phyloP scores from a whole-genome alignment of 805 yeast species.

The Spathaspora arborariae region DNA sequence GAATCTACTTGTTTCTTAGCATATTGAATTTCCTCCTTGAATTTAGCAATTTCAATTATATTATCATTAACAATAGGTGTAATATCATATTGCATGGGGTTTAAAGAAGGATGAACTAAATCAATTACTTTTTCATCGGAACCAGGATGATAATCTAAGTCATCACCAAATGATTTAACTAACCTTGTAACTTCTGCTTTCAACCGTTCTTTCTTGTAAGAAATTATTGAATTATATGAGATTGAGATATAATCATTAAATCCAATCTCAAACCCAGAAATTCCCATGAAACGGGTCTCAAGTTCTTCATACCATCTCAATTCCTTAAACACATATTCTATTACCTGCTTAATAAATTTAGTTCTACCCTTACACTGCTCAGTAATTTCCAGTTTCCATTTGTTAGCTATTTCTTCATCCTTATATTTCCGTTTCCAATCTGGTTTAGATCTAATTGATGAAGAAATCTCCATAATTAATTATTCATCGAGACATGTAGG shows the following conservation, averaged over 20 bases:
- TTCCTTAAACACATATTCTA: conserved; percentile 25
- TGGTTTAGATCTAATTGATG: conserved; percentile 14
- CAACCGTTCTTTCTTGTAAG: conserved; percentile 13
- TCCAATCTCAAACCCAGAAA: conserved; percentile 12
- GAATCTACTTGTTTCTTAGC: conserved; percentile 11
- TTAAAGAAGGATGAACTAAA: too few relatives aligned
- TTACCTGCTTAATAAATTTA: conserved; percentile 14
- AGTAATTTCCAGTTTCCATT: conserved; percentile 18
- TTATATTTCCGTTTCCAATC: conserved; percentile 18
- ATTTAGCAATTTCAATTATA: conserved; percentile 10
- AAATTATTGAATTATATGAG: conserved; percentile 13
- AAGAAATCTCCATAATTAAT: conserved; percentile 14
- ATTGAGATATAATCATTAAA: conserved; percentile 18
- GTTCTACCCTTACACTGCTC: conserved; percentile 11
- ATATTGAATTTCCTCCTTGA: conserved; percentile 6
- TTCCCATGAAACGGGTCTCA: conserved; percentile 5
- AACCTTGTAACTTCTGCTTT: conserved; percentile 11
- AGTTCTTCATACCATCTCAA: conserved; percentile 23
- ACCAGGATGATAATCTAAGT: too few relatives aligned
- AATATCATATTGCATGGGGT: too few relatives aligned
- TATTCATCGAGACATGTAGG: conserved; percentile 14
- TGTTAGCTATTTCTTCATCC: conserved; percentile 11
- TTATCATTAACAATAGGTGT: conserved; percentile 16
- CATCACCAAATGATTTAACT: too few relatives aligned
- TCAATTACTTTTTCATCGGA: too few relatives aligned